Conservation (phyloP, 768 basidiomycete genomes). For the Psilocybe cyanescens region DNA sequence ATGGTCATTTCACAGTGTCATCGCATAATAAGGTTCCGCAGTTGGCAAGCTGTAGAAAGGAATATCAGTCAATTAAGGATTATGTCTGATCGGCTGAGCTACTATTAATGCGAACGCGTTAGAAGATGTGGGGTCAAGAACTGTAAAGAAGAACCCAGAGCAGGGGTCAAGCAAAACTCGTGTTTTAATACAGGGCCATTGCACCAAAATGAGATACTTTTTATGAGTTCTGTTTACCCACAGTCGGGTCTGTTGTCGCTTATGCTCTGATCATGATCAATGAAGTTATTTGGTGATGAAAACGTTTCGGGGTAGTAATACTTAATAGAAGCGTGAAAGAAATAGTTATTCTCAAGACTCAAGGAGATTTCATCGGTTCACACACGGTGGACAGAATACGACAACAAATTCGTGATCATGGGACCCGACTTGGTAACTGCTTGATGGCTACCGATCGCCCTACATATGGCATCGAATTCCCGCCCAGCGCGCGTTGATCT, state of each 20-base stretch:
- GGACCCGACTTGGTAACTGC: neutral
- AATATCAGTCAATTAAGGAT: neutral
- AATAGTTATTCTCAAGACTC: no score
- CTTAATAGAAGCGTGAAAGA: no score
- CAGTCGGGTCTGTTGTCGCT: neutral
- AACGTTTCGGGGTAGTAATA: neutral
- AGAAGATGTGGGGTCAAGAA: neutral
- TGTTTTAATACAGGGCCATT: neutral
- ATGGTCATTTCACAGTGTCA: neutral
- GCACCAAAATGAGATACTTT: neutral
- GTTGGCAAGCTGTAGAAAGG: neutral
- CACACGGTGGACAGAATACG: neutral
- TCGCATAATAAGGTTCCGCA: neutral
- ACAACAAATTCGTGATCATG: slow-evolving; percentile 4
- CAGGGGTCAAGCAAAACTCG: neutral
- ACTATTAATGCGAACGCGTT: neutral
- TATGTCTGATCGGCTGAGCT: neutral
- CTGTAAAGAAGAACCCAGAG: neutral
- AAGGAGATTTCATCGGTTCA: no score
- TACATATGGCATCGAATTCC: neutral
- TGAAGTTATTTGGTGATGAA: neutral
- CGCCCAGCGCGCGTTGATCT: neutral
- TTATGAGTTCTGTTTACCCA: neutral
- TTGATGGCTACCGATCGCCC: neutral
- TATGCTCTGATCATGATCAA: neutral